Evolutionary conservation across 139 green algal genomes (phyloP), one percentile per base, ranked within the genome.

Genomic region (Chlamydomonas incerta): DNA sequence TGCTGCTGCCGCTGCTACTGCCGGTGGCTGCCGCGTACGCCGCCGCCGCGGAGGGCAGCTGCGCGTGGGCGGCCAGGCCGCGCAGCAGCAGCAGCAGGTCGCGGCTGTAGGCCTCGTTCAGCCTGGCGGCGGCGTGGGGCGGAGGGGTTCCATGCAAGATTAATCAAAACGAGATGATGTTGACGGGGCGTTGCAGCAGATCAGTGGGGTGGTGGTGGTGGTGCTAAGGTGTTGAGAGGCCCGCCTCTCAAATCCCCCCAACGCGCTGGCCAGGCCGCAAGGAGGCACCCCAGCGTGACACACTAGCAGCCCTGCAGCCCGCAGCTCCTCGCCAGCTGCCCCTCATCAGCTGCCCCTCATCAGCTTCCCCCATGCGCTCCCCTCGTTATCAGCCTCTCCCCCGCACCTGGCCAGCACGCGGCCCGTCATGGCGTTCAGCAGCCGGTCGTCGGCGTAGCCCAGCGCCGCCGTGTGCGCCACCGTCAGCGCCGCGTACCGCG

Each of bases 81-180:
- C 62, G 63, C 3, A 83, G 77, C 63, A 83, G 77, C 17, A 74
- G 14, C 5, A 83, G 63, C 28, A 83, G 46, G 77, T 83, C 77
- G 21, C 77, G 77, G 41, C 63, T 74, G 77, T 83, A 83, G 14
- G 77, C 77, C 77, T 83, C 77, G 5, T 74, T 74, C 13, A 83
- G 77, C 63, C 77, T 83, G 77, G 29, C 63, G 28, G 1, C 8
- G 15, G 66, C 6, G 33, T 9, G 66, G 66, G 4, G 47, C 4
- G 33, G 31, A 31, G 11, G 4, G 17, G 4, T n/a, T n/a, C n/a
- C n/a, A n/a, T n/a, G n/a, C n/a, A n/a, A n/a, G n/a, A n/a, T n/a
- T n/a, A n/a, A n/a, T n/a, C n/a, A n/a, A n/a, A n/a, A n/a, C n/a
- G n/a, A n/a, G n/a, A n/a, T n/a, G n/a, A n/a, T n/a, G n/a, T n/a